Evolutionary conservation across 2,329 filamentous ascomycete species (phyloP).

Genomic region (Calonectria hongkongensis): DNA sequence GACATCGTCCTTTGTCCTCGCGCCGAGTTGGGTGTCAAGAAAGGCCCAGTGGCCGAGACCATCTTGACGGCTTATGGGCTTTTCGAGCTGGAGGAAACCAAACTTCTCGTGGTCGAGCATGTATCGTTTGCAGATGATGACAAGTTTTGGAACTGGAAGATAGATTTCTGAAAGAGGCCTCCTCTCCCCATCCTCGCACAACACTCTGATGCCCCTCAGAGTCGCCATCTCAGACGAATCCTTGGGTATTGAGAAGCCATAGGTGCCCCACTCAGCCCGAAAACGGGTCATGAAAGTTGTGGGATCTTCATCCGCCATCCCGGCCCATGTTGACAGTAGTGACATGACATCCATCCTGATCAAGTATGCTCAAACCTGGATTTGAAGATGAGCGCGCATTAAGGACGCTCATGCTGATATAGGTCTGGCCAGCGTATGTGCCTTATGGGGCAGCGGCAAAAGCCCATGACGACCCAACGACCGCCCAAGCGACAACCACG

Average conservation of each 20-base stretch:
- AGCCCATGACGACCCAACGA: conserved; percentile 23
- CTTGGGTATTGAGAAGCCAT: conserved; percentile 12
- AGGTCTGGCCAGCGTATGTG: conserved; percentile 7
- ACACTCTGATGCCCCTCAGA: conserved; percentile 12
- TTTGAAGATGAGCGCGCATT: background rate
- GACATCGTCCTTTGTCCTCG: conserved; percentile 13
- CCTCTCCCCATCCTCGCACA: conserved; percentile 19
- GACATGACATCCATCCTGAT: conserved; percentile 11
- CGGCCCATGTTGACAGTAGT: conserved; percentile 17
- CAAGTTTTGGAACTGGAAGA: conserved; percentile 50
- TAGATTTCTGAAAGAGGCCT: conserved; percentile 44
- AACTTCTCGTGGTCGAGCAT: conserved; percentile 13
- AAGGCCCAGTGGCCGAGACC: conserved; percentile 4
- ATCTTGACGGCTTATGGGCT: conserved; percentile 10
- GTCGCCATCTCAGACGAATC: conserved; percentile 17
- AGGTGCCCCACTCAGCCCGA: background rate
- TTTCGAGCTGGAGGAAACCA: conserved; percentile 6
- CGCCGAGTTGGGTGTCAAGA: conserved; percentile 12
- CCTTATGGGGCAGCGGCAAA: conserved; percentile 16
- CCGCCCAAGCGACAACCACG: conserved; percentile 13
- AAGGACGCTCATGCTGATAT: conserved; percentile 15
- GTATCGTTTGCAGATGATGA: conserved; percentile 47
- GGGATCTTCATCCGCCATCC: conserved; percentile 12
- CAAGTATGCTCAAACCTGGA: background rate
- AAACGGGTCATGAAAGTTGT: background rate